phyloP scores from a whole-genome alignment of 2,329 filamentous ascomycete species.

The Fusarium pseudoanthophilum region DNA sequence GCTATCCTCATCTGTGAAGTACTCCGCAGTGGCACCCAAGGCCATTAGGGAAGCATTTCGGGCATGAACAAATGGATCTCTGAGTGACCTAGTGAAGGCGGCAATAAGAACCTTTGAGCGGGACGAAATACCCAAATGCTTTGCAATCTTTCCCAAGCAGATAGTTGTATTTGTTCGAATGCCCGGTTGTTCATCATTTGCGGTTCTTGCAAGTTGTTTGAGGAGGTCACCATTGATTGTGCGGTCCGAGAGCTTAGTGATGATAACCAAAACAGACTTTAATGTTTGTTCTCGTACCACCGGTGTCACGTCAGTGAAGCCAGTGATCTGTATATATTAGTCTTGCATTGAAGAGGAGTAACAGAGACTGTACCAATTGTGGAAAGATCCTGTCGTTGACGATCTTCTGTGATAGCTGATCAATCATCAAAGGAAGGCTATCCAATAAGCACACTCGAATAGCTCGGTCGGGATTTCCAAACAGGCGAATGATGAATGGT shows the following conservation, averaged over 20 bases:
- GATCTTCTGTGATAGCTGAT: conserved; percentile 84
- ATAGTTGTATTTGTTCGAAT: conserved; percentile 99
- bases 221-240: conserved; percentile 94
- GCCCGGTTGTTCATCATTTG: conserved; percentile 96
- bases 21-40: conserved; percentile 83
- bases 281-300: conserved; percentile 95
- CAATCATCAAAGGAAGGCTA: conserved; percentile 89
- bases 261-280: conserved; percentile 89
- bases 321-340: conserved; percentile 73
- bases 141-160: conserved; percentile 94
- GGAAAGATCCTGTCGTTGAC: conserved; percentile 98
- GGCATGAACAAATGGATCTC: conserved; percentile 95
- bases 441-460: conserved; percentile 92
- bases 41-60: conserved; percentile 90
- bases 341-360: not conserved
- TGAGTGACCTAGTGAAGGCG: conserved; percentile 87
- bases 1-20: conserved; percentile 90
- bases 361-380: conserved; percentile 72
- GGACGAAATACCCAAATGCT: conserved; percentile 81
- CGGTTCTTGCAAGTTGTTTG: conserved; percentile 90
- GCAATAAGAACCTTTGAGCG: conserved; percentile 91
- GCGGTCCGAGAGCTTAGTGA: conserved; percentile 89
- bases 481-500: conserved; percentile 87
- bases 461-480: conserved; percentile 90
- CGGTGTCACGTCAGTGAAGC: conserved; percentile 91